Conservation (phyloP, 139 green algal genomes). For the Coelastrella sp. region DNA sequence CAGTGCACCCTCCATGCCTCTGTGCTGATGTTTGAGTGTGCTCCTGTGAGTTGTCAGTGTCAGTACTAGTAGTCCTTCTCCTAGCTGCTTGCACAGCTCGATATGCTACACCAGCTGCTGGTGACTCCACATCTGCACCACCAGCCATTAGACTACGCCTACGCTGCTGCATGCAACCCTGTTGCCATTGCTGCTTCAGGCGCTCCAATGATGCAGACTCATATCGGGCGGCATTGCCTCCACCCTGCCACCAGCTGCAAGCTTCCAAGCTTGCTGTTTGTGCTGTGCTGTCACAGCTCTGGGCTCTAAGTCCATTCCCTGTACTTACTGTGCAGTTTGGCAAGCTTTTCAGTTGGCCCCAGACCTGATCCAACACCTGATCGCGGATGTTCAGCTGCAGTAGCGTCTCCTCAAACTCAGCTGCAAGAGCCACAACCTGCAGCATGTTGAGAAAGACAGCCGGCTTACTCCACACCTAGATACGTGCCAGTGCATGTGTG, state of each 20-base stretch:
- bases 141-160: neutral
- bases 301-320: too few relatives aligned
- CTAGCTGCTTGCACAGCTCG: neutral
- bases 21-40: neutral
- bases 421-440: conserved; percentile 12
- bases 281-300: neutral
- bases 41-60: neutral
- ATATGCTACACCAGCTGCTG: neutral
- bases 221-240: too few relatives aligned
- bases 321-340: neutral
- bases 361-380: conserved; percentile 24
- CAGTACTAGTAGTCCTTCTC: neutral
- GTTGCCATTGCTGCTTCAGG: conserved; percentile 14
- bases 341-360: conserved; percentile 24
- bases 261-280: neutral
- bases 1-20: neutral
- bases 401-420: conserved; percentile 5
- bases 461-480: too few relatives aligned
- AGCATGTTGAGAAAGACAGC: too few relatives aligned
- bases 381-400: conserved; percentile 5
- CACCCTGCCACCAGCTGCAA: conserved; percentile 2
- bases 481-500: too few relatives aligned
- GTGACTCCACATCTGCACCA: neutral
- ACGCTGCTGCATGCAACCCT: neutral
- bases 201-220: too few relatives aligned